phyloP scores from a whole-genome alignment of 208 protist species.

The Acanthamoeba lugdunensis region DNA sequence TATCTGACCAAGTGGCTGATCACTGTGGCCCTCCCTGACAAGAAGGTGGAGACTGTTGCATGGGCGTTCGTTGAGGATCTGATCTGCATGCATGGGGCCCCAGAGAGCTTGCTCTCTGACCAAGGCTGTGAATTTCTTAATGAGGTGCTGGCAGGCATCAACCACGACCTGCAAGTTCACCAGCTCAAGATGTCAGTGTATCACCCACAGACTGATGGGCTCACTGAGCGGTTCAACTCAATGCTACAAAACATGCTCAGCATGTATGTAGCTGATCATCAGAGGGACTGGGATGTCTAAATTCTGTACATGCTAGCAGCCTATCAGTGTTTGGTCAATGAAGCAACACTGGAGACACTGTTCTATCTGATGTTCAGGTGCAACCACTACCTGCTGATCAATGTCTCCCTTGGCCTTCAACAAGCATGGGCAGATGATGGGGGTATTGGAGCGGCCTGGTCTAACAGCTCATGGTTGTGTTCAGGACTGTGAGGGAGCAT shows the following conservation, averaged over 20 bases:
- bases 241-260: slow-evolving; percentile 27
- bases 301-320: background rate
- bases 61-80: background rate
- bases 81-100: background rate
- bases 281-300: slow-evolving; percentile 7
- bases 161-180: background rate
- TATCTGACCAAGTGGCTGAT: slow-evolving; percentile 47
- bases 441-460: background rate
- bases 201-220: slow-evolving; percentile 30
- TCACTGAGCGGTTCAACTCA: background rate
- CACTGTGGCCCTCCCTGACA: background rate
- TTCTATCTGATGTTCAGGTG: background rate
- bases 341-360: background rate
- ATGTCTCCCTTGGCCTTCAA: background rate
- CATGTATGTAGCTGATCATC: background rate
- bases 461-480: background rate
- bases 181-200: background rate
- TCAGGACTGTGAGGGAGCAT: background rate
- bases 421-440: background rate
- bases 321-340: background rate
- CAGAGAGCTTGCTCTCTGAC: background rate
- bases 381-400: background rate
- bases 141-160: background rate
- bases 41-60: background rate
- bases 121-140: background rate